Evolutionary conservation across 1,284 basidiomycete species (phyloP).

Genomic region (Anthracocystis panici-leucophaei): DNA sequence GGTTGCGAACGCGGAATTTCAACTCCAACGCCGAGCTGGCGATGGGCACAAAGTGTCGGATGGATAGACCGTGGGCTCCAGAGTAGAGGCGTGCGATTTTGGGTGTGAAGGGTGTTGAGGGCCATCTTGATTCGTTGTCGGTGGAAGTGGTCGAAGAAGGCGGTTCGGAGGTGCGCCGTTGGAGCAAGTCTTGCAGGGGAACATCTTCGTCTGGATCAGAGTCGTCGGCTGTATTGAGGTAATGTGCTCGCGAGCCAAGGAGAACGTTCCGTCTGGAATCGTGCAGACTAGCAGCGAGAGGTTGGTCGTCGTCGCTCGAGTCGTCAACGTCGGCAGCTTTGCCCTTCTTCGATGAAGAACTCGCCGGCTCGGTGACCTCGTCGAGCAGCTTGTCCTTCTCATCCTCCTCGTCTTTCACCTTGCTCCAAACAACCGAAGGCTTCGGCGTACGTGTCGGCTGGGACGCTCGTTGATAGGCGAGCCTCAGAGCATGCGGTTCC

Average conservation of each 20-base stretch:
- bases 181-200: constrained; percentile 36
- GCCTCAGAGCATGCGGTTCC: not conserved
- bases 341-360: not conserved
- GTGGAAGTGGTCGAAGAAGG: not conserved
- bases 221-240: constrained; percentile 18
- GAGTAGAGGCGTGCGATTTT: constrained; percentile 10
- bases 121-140: constrained; percentile 3
- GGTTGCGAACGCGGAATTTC: constrained; percentile 5
- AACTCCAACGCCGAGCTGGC: constrained; percentile 14
- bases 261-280: not conserved
- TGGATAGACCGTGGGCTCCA: constrained; percentile 12
- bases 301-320: constrained; percentile 10
- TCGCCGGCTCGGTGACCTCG: not conserved
- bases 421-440: not conserved
- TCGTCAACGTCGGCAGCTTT: not conserved
- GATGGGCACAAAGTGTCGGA: constrained; percentile 24
- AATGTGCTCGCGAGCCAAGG: not conserved
- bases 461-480: not conserved
- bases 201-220: constrained; percentile 42
- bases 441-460: not conserved
- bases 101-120: constrained; percentile 16
- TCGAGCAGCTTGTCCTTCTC: constrained; percentile 16
- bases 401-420: not conserved
- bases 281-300: constrained; percentile 5
- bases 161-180: constrained; percentile 10